Evolutionary conservation across 306 rosid genomes (phyloP).

Genomic region (Adenanthera pavonina): DNA sequence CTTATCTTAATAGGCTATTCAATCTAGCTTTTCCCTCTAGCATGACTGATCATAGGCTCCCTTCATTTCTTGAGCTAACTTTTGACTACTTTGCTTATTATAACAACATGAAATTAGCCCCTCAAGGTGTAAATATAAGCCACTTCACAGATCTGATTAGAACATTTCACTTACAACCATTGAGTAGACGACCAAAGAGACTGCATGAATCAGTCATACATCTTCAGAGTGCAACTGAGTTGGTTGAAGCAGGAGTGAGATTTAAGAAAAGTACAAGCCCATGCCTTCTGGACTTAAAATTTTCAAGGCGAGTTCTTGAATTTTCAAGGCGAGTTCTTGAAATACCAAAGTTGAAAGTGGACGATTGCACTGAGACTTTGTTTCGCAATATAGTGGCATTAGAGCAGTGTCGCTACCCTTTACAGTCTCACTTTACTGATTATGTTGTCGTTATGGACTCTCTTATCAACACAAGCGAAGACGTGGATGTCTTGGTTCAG

Average conservation of each 20-base stretch:
- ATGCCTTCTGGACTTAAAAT: neutral
- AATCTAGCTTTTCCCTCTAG: neutral
- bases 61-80: conserved; percentile 31
- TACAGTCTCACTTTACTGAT: conserved; percentile 24
- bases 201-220: neutral
- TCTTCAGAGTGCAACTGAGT: neutral
- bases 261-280: neutral
- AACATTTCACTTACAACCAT: neutral
- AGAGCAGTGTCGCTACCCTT: conserved; percentile 43
- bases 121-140: neutral
- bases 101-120: conserved; percentile 2
- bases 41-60: neutral
- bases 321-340: neutral
- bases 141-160: neutral
- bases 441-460: conserved; percentile 32
- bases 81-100: conserved; percentile 15
- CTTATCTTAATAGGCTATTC: conserved; percentile 1
- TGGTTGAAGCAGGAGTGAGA: neutral
- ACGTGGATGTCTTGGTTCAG: conserved; percentile 35
- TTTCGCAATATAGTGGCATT: conserved; percentile 27
- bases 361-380: neutral
- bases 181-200: neutral
- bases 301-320: neutral
- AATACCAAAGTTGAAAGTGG: neutral
- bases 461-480: conserved; percentile 33